Conservation (phyloP, 371 early-diverging fungal species). For the Mucor saturninus region DNA sequence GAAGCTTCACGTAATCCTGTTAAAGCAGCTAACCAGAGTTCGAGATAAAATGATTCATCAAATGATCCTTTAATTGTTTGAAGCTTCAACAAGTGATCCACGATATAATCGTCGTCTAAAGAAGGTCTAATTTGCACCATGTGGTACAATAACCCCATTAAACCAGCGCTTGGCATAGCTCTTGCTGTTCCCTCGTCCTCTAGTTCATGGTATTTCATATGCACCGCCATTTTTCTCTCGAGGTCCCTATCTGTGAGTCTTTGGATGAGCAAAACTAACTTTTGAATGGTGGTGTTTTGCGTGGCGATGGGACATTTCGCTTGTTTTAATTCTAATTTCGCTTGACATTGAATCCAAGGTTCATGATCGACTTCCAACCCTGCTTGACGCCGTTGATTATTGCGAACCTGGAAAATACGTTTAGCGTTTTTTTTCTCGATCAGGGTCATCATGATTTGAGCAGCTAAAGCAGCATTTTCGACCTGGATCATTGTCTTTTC, state of each 20-base stretch:
- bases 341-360: slow-evolving; percentile 26
- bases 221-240: slow-evolving; percentile 49
- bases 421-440: slow-evolving; percentile 46
- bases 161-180: slow-evolving; percentile 57
- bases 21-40: slow-evolving; percentile 50
- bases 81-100: slow-evolving; percentile 46
- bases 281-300: slow-evolving; percentile 43
- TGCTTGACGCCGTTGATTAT: slow-evolving; percentile 28
- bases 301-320: slow-evolving; percentile 9
- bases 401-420: slow-evolving; percentile 42
- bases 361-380: slow-evolving; percentile 8
- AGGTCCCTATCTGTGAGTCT: slow-evolving; percentile 48
- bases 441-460: slow-evolving; percentile 43
- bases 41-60: slow-evolving; percentile 56
- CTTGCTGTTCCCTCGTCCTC: slow-evolving; percentile 61
- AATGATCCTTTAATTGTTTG: slow-evolving; percentile 55
- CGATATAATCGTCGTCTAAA: slow-evolving; percentile 42
- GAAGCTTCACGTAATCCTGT: slow-evolving; percentile 54
- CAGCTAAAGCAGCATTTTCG: slow-evolving; percentile 38
- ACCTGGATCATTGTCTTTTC: slow-evolving; percentile 9
- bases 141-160: slow-evolving; percentile 55
- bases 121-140: slow-evolving; percentile 54
- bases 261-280: slow-evolving; percentile 35
- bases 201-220: slow-evolving; percentile 57
- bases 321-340: slow-evolving; percentile 7